Evolutionary conservation across 371 early-diverging fungal species (phyloP).

Genomic region (Actinomucor elegans): DNA sequence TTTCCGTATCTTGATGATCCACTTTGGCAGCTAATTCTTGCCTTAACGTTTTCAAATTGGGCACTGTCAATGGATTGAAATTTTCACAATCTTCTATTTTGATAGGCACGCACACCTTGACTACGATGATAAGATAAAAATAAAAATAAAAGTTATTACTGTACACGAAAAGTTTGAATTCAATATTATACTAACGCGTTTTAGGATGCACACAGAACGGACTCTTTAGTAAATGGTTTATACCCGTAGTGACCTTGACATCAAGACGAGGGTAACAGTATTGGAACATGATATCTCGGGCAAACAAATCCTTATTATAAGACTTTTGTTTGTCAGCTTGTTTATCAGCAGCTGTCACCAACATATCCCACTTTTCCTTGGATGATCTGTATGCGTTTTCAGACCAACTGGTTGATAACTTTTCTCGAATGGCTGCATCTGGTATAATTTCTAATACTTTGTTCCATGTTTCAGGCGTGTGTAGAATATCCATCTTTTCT

Average conservation of each 20-base stretch:
- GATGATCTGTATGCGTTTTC: slow-evolving; percentile 43
- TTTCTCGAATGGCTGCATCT: slow-evolving; percentile 59
- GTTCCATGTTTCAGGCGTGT: slow-evolving; percentile 60
- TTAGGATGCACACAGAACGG: slow-evolving; percentile 99
- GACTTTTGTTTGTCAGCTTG: slow-evolving; percentile 13
- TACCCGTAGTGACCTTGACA: slow-evolving; percentile 86
- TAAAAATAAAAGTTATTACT: not conserved
- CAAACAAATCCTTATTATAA: slow-evolving; percentile 16
- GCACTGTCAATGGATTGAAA: slow-evolving; percentile 83
- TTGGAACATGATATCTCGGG: slow-evolving; percentile 83
- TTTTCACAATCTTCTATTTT: slow-evolving; percentile 67
- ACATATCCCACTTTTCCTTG: slow-evolving; percentile 60
- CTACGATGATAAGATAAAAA: too few species aligned
- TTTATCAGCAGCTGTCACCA: slow-evolving; percentile 14
- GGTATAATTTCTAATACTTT: slow-evolving; percentile 76
- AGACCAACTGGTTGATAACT: slow-evolving; percentile 52
- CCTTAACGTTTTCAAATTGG: slow-evolving; percentile 67
- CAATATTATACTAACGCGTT: slow-evolving; percentile 80
- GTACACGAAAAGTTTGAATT: too few species aligned
- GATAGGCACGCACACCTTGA: slow-evolving; percentile 92
- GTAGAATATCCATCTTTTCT: slow-evolving; percentile 71
- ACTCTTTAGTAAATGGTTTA: slow-evolving; percentile 97
- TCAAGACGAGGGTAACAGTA: slow-evolving; percentile 95
- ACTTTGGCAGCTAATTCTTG: slow-evolving; percentile 55
- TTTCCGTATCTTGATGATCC: not conserved